Evolutionary conservation across 306 rosid genomes (phyloP).

Genomic region (Rosa lucieae): DNA sequence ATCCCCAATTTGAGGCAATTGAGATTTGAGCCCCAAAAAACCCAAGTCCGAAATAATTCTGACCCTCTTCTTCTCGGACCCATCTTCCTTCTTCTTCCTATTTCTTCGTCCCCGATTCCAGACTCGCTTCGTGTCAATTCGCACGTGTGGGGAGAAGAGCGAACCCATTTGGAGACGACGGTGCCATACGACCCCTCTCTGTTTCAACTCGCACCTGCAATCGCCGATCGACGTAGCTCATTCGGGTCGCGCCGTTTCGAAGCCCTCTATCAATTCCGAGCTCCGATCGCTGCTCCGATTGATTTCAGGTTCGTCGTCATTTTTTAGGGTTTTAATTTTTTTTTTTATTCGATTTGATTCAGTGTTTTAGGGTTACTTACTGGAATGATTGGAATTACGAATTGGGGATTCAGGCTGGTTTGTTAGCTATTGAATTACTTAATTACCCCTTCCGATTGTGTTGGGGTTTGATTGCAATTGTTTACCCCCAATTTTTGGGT

Average conservation of each 20-base stretch:
- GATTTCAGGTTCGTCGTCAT: conserved; percentile 17
- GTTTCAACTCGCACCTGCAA: conserved; percentile 1
- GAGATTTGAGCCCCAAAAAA: conserved; percentile 19
- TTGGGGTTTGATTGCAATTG: conserved; percentile 15
- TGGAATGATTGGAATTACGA: neutral
- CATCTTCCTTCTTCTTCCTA: conserved; percentile 10
- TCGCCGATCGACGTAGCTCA: conserved; percentile 34
- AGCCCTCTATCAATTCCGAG: conserved; percentile 34
- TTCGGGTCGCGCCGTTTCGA: neutral
- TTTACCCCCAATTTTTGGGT: conserved; percentile 2
- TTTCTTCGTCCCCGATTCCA: conserved; percentile 15
- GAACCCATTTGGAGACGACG: neutral
- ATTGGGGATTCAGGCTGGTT: conserved; percentile 1
- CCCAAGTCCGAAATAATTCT: conserved; percentile 16
- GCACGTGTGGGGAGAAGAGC: conserved; percentile 13
- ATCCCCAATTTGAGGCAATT: conserved; percentile 20
- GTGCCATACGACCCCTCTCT: conserved; percentile 14
- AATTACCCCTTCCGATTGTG: conserved; percentile 2
- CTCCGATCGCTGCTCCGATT: conserved; percentile 17
- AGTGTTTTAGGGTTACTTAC: conserved; percentile 5
- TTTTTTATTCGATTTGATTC: conserved; percentile 11
- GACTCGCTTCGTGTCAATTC: conserved; percentile 17
- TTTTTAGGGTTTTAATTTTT: conserved; percentile 29
- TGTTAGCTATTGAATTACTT: conserved; percentile 6
- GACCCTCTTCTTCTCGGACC: conserved; percentile 7